Evolutionary conservation across 495 filamentous ascomycete genomes (phyloP).

Genomic region (Penicillium antarcticum): DNA sequence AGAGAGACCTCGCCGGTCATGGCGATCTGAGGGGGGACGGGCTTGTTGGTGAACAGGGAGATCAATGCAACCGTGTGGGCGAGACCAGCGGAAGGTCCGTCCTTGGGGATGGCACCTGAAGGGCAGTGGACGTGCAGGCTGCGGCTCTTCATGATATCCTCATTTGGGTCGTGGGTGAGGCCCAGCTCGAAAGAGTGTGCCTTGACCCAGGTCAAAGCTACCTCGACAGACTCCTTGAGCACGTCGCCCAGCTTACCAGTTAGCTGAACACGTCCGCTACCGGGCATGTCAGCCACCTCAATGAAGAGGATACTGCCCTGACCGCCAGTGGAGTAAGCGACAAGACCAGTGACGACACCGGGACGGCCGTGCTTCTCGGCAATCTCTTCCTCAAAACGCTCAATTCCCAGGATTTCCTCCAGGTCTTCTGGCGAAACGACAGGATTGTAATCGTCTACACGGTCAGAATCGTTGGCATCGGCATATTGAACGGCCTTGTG

Average conservation of each 20-base stretch:
- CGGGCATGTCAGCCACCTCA: constrained; percentile 96
- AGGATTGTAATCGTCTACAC: constrained; percentile 68
- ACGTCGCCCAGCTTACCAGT: constrained; percentile 98
- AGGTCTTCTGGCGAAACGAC: constrained; percentile 72
- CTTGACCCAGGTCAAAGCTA: constrained; percentile 95
- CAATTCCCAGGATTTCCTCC: constrained; percentile 87
- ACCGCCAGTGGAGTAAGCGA: constrained; percentile 91
- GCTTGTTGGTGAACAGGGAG: constrained; percentile 82
- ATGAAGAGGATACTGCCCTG: constrained; percentile 98
- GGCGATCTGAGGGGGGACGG: constrained; percentile 86
- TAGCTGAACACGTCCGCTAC: constrained; percentile 87
- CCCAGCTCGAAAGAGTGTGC: constrained; percentile 91
- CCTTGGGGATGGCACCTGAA: constrained; percentile 91
- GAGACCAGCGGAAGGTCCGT: constrained; percentile 83
- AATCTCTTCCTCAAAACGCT: constrained; percentile 94
- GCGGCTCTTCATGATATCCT: constrained; percentile 95
- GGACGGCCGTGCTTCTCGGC: constrained; percentile 83
- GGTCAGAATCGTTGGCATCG: constrained; percentile 77
- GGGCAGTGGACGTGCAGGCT: constrained; percentile 97
- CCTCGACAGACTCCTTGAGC: constrained; percentile 94
- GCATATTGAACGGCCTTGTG: constrained; percentile 94
- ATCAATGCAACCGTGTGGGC: constrained; percentile 92
- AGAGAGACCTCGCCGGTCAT: constrained; percentile 97
- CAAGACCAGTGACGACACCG: constrained; percentile 93
- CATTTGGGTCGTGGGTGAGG: constrained; percentile 70